Conservation (phyloP, 2,329 filamentous ascomycete genomes). For the Fusarium haematococcum region DNA sequence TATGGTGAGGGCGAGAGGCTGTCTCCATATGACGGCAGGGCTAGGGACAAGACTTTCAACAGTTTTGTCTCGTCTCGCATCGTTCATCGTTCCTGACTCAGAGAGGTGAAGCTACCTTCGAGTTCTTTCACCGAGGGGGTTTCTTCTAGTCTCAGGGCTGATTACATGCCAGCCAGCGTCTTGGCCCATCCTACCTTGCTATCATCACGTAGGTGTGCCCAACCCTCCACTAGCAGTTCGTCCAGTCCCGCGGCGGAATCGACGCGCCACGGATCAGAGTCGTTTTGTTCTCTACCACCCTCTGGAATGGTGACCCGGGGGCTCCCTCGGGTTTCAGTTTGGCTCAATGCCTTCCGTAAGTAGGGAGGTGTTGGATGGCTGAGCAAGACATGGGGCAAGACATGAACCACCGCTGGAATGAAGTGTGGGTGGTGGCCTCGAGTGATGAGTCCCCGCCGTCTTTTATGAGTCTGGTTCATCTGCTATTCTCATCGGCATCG, state of each 20-base stretch:
- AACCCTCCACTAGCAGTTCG: neutral
- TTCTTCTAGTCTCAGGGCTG: neutral
- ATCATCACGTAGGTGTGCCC: neutral
- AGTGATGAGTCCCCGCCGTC: neutral
- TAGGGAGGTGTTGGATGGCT: neutral
- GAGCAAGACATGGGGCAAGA: constrained; percentile 11
- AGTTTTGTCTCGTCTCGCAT: constrained; percentile 11
- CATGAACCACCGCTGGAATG: constrained; percentile 14
- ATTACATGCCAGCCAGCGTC: constrained; percentile 14
- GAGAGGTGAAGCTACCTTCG: neutral
- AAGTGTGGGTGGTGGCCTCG: neutral
- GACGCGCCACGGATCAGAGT: constrained; percentile 10
- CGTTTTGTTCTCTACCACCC: constrained; percentile 21
- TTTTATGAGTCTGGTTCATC: neutral
- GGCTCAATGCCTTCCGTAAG: neutral
- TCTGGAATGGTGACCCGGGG: constrained; percentile 8
- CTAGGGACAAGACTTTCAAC: neutral
- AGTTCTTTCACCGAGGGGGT: neutral
- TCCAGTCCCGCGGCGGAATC: constrained; percentile 14
- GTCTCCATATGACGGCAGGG: neutral
- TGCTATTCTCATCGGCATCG: neutral
- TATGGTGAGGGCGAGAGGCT: neutral
- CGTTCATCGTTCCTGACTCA: neutral
- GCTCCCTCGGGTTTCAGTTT: neutral
- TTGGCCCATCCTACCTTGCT: neutral